Conservation (phyloP, 2,329 filamentous ascomycete species). For the Botryotinia globosa region DNA sequence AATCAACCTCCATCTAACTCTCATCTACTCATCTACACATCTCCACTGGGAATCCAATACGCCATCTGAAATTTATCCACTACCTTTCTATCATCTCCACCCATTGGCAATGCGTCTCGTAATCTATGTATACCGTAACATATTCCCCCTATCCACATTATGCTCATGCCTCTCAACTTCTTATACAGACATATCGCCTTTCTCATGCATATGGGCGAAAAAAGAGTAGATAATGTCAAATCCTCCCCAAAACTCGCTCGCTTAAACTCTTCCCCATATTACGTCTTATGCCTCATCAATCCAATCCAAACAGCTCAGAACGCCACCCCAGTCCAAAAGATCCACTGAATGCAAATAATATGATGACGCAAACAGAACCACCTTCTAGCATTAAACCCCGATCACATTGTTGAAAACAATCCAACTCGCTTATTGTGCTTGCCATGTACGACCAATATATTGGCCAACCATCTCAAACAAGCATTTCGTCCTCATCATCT, state of each 20-base stretch:
- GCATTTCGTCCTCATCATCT: conserved; percentile 14
- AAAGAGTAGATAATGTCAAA: not conserved
- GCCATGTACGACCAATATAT: not conserved
- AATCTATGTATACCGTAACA: not conserved
- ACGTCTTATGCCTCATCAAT: not conserved
- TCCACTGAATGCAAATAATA: not conserved
- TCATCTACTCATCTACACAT: not conserved
- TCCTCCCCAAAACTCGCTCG: not conserved
- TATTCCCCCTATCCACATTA: not conserved
- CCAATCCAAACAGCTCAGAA: not conserved
- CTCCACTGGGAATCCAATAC: not conserved
- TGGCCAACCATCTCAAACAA: conserved; percentile 7
- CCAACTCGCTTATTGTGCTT: not conserved
- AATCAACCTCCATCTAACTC: not conserved
- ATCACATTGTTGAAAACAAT: not conserved
- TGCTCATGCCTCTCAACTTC: not conserved
- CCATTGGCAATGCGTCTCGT: not conserved
- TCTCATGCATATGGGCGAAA: not conserved
- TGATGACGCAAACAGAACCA: not conserved
- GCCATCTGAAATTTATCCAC: not conserved
- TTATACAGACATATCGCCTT: not conserved
- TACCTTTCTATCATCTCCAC: not conserved
- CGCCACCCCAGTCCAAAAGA: not conserved
- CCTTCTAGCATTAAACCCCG: not conserved
- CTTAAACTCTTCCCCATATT: not conserved